phyloP scores from a whole-genome alignment of 495 filamentous ascomycete species.

The Aspergillus haitiensis region DNA sequence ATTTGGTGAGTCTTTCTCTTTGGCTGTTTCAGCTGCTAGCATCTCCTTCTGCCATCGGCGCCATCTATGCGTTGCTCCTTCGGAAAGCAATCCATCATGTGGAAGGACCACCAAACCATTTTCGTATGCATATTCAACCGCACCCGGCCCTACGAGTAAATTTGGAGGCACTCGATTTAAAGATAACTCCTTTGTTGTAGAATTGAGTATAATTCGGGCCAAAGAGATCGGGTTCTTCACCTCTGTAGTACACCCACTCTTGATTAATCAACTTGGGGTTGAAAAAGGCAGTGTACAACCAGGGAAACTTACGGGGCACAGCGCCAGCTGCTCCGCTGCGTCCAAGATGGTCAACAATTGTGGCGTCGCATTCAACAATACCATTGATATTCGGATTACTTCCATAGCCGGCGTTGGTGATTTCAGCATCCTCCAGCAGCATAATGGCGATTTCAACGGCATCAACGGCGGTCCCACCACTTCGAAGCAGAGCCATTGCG shows the following conservation, averaged over 20 bases:
- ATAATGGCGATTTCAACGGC: conserved; percentile 91
- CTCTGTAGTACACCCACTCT: conserved; percentile 48
- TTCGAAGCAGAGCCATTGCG: conserved; percentile 74
- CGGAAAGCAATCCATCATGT: conserved; percentile 72
- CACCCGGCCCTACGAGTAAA: conserved; percentile 80
- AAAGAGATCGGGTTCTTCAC: conserved; percentile 89
- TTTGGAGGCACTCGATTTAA: conserved; percentile 90
- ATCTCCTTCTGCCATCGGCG: conserved; percentile 76
- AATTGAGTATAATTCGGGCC: conserved; percentile 78
- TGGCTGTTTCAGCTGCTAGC: conserved; percentile 45
- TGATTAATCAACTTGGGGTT: too few species aligned
- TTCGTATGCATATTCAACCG: conserved; percentile 78
- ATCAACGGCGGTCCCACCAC: conserved; percentile 77
- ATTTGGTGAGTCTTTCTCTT: conserved; percentile 17
- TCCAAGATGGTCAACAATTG: conserved; percentile 84
- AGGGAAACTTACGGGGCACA: conserved; percentile 67
- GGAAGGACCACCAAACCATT: conserved; percentile 67
- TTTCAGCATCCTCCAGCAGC: conserved; percentile 85
- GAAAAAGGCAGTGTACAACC: too few species aligned
- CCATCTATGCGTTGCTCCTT: conserved; percentile 71
- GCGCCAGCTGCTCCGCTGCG: conserved; percentile 92
- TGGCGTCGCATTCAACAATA: conserved; percentile 89
- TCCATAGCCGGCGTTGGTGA: conserved; percentile 94
- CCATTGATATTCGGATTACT: conserved; percentile 93
- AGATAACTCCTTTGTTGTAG: conserved; percentile 67